These are phyloP conservation scores for Hypoxylon trugodes DNA, from an alignment of 495 filamentous ascomycete genomes.

Conservation along the genomic window DNA sequence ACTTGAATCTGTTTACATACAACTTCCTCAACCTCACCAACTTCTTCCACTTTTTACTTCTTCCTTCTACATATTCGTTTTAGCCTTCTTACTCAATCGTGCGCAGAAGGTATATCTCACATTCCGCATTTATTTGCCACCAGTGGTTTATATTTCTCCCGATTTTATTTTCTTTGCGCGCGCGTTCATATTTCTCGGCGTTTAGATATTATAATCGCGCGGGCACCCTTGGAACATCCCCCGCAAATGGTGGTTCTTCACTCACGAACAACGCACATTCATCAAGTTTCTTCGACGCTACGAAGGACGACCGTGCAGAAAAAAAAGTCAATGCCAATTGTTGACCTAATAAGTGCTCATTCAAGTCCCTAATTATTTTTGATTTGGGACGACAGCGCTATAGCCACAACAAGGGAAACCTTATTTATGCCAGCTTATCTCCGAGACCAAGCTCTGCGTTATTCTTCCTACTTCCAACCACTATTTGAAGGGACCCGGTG, in stretches of 20 bases:
- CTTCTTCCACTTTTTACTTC: background rate
- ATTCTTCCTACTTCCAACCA: conserved; percentile 33
- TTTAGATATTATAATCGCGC: conserved; percentile 14
- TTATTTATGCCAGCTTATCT: conserved; percentile 25
- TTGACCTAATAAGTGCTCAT: too few relatives aligned
- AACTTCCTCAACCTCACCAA: background rate
- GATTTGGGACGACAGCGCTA: conserved; percentile 12
- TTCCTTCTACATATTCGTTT: background rate
- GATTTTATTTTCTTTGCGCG: conserved; percentile 10
- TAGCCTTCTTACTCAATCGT: conserved; percentile 4
- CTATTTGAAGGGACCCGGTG: too few relatives aligned
- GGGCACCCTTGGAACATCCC: conserved; percentile 6
- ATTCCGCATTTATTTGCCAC: conserved; percentile 9
- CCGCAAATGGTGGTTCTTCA: conserved; percentile 30
- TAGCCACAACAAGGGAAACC: conserved; percentile 23
- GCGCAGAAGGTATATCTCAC: background rate
- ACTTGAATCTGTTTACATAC: background rate
- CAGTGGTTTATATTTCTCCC: background rate
- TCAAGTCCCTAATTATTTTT: conserved; percentile 9
- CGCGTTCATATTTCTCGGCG: conserved; percentile 15
- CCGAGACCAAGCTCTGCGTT: conserved; percentile 30
- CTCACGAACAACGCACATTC: background rate
- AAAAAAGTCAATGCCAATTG: too few relatives aligned
- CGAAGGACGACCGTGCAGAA: too few relatives aligned
- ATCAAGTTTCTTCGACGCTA: conserved; percentile 3